phyloP scores from a whole-genome alignment of 768 basidiomycete species.

The Boletus reticuloceps region DNA sequence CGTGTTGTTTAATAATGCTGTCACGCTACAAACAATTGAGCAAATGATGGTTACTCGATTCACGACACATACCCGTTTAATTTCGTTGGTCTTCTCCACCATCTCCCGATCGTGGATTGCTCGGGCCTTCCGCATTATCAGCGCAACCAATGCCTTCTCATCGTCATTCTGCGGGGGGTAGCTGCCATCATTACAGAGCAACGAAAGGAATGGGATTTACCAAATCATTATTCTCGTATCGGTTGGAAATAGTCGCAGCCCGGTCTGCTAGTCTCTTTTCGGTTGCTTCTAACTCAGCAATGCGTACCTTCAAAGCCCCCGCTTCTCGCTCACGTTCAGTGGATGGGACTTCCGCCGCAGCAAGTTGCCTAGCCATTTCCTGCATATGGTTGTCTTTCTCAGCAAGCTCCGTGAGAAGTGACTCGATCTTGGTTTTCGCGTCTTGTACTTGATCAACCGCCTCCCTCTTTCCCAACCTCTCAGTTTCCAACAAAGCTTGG shows the following conservation, averaged over 20 bases:
- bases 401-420: constrained; percentile 20
- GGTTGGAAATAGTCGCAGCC: constrained; percentile 28
- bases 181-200: constrained; percentile 13
- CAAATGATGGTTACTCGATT: constrained; percentile 6
- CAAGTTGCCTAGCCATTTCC: constrained; percentile 23
- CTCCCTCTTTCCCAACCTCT: constrained; percentile 21
- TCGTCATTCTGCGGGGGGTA: constrained; percentile 39
- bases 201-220: constrained; percentile 31
- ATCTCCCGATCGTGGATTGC: constrained; percentile 51
- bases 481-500: constrained; percentile 23
- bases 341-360: constrained; percentile 20
- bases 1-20: constrained; percentile 41
- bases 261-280: constrained; percentile 28
- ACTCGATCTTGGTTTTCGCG: constrained; percentile 18
- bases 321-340: constrained; percentile 30
- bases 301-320: constrained; percentile 15
- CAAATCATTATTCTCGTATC: constrained; percentile 48
- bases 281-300: constrained; percentile 27
- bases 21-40: constrained; percentile 41
- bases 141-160: constrained; percentile 49
- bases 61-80: constrained; percentile 42
- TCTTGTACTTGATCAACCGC: constrained; percentile 16
- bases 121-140: constrained; percentile 43
- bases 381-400: constrained; percentile 17
- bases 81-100: constrained; percentile 54